These are phyloP conservation scores for Bryopsis sp. DNA, from an alignment of 139 green algal genomes.

Conservation along the genomic window DNA sequence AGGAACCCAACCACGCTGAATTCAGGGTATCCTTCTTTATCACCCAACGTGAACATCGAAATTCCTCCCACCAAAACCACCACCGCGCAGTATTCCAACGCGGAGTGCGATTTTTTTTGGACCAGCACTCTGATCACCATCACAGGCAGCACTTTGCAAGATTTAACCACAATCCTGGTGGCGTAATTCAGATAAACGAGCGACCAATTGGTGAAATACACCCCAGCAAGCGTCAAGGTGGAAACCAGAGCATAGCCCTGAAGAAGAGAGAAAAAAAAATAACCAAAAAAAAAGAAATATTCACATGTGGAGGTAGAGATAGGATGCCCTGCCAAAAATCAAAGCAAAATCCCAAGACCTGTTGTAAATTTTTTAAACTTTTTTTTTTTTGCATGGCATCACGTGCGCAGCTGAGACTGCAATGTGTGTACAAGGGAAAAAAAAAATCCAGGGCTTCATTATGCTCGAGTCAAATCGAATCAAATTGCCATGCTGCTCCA, in stretches of 20 bases:
- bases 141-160: constrained; percentile 46
- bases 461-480: too few species aligned
- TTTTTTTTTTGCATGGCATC: too few species aligned
- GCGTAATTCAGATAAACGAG: constrained; percentile 60
- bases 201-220: constrained; percentile 56
- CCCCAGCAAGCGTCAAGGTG: constrained; percentile 36
- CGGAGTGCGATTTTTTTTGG: constrained; percentile 32
- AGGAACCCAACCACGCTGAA: constrained; percentile 35
- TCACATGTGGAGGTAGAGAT: too few species aligned
- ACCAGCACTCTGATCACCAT: constrained; percentile 44
- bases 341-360: too few species aligned
- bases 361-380: too few species aligned
- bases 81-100: constrained; percentile 31
- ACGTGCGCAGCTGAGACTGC: too few species aligned
- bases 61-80: constrained; percentile 47
- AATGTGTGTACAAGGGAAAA: too few species aligned
- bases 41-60: constrained; percentile 42
- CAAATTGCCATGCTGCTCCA: too few species aligned
- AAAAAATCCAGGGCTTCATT: too few species aligned
- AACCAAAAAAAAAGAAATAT: too few species aligned
- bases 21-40: constrained; percentile 33
- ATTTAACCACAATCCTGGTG: constrained; percentile 56
- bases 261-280: too few species aligned
- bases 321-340: too few species aligned
- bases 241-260: constrained; percentile 43